These are phyloP conservation scores for Megacollybia marginata DNA, from an alignment of 768 basidiomycete genomes.

Conservation along the genomic window DNA sequence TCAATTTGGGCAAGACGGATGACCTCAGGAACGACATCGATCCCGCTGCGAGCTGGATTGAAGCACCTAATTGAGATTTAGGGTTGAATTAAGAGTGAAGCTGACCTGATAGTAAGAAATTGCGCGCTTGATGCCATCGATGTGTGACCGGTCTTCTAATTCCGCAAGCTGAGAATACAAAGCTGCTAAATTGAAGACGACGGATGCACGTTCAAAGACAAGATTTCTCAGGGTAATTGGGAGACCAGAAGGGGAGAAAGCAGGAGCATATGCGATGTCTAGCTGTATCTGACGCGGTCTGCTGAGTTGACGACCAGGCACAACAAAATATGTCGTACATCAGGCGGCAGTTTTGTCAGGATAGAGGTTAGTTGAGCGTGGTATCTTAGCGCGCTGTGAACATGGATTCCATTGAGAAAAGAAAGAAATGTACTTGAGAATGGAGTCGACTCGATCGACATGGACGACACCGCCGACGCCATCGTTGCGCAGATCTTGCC, in stretches of 20 bases:
- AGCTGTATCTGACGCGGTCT: conserved; percentile 53
- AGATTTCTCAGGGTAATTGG: conserved; percentile 67
- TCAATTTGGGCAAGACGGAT: conserved; percentile 45
- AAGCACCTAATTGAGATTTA: conserved; percentile 3
- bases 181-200: conserved; percentile 82
- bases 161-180: conserved; percentile 78
- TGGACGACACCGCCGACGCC: conserved; percentile 43
- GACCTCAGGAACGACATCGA: conserved; percentile 54
- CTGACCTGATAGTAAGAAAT: conserved; percentile 62
- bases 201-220: conserved; percentile 71
- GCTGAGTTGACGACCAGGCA: conserved; percentile 4
- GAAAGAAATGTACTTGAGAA: conserved; percentile 43
- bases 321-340: conserved; percentile 36
- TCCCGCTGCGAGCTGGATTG: conserved; percentile 60
- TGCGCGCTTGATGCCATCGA: conserved; percentile 82
- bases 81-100: background rate
- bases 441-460: conserved; percentile 43
- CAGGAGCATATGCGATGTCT: conserved; percentile 66
- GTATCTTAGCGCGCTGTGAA: conserved; percentile 48
- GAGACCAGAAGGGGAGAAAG: conserved; percentile 48
- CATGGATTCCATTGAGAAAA: conserved; percentile 3
- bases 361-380: conserved; percentile 85
- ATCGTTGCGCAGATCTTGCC: conserved; percentile 62
- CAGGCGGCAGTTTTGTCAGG: conserved; percentile 74
- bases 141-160: conserved; percentile 57